Conservation (phyloP, 2,329 filamentous ascomycete species). For the Aspergillus arachidicola region DNA sequence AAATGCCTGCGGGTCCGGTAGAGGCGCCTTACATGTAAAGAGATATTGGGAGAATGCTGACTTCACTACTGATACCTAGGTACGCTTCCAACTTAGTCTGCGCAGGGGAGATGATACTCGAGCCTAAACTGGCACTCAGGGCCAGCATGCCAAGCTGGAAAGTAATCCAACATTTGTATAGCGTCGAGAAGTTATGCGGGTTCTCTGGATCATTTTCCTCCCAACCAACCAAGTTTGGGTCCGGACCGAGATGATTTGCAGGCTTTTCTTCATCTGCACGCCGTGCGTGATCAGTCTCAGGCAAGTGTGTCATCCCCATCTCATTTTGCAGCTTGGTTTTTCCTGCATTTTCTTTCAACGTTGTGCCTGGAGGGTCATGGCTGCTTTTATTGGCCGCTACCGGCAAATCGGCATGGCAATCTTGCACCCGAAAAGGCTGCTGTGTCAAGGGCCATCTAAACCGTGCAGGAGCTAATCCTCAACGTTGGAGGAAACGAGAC, state of each 20-base stretch:
- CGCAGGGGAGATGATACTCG: slow-evolving; percentile 55
- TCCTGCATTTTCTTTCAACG: not conserved
- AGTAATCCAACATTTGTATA: slow-evolving; percentile 53
- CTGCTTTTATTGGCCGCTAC: not conserved
- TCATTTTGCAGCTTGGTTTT: not conserved
- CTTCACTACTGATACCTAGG: slow-evolving; percentile 46
- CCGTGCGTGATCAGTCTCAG: not conserved
- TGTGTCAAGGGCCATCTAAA: not conserved
- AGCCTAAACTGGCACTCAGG: slow-evolving; percentile 52
- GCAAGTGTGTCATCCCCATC: not conserved
- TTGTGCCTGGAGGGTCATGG: not conserved
- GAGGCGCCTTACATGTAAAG: slow-evolving; percentile 46
- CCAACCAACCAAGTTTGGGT: slow-evolving; percentile 8
- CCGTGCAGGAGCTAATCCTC: not conserved
- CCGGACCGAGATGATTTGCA: not conserved
- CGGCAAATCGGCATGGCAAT: not conserved
- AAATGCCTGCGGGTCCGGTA: not conserved
- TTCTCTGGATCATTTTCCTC: slow-evolving; percentile 34
- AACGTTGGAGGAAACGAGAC: not conserved
- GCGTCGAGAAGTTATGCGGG: slow-evolving; percentile 50
- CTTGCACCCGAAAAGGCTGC: too few relatives aligned
- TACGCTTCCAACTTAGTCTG: slow-evolving; percentile 47
- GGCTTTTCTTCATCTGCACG: not conserved
- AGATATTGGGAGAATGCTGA: slow-evolving; percentile 49
- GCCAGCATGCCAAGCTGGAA: slow-evolving; percentile 55